phyloP scores from a whole-genome alignment of 768 basidiomycete genomes.

The Rhodotorula sphaerocarpa region DNA sequence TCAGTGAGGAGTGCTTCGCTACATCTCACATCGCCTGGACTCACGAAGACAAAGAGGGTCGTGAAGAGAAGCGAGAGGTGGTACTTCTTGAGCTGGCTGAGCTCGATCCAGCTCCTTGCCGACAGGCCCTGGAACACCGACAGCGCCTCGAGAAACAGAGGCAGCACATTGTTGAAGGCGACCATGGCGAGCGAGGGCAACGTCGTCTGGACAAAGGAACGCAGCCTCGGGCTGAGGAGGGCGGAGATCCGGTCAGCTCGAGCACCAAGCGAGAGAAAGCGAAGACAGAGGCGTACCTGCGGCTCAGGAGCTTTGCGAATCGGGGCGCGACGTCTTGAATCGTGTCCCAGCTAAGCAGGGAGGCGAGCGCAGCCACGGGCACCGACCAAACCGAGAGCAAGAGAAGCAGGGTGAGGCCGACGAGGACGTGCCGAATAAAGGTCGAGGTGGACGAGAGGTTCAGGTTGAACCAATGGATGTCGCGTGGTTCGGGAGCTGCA shows the following conservation, averaged over 20 bases:
- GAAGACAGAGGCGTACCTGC: constrained; percentile 47
- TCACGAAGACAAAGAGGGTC: constrained; percentile 35
- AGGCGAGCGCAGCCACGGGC: constrained; percentile 77
- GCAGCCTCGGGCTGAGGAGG: constrained; percentile 44
- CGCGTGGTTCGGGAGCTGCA: constrained; percentile 84
- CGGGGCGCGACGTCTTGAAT: constrained; percentile 84
- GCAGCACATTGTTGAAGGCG: constrained; percentile 74
- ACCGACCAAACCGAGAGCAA: constrained; percentile 86
- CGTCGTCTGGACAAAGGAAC: constrained; percentile 87
- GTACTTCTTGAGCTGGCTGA: constrained; percentile 76
- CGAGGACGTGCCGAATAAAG: constrained; percentile 62
- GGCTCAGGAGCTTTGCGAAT: constrained; percentile 74
- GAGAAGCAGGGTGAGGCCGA: constrained; percentile 59
- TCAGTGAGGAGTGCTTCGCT: background rate
- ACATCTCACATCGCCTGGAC: background rate
- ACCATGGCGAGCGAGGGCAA: constrained; percentile 86
- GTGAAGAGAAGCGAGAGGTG: constrained; percentile 33
- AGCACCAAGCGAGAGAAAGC: background rate
- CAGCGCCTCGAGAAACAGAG: constrained; percentile 76
- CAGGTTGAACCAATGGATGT: constrained; percentile 91
- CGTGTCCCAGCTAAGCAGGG: constrained; percentile 81
- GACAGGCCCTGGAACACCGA: constrained; percentile 85
- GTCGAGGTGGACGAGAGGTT: constrained; percentile 55
- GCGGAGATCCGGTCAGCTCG: background rate
- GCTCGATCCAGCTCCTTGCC: constrained; percentile 87